Percentiles rank a stretch among this genome's conserved stretches.
These are phyloP conservation scores for Rauvolfia tetraphylla DNA, from an alignment of 257 asterid species.

Conservation along the genomic window DNA sequence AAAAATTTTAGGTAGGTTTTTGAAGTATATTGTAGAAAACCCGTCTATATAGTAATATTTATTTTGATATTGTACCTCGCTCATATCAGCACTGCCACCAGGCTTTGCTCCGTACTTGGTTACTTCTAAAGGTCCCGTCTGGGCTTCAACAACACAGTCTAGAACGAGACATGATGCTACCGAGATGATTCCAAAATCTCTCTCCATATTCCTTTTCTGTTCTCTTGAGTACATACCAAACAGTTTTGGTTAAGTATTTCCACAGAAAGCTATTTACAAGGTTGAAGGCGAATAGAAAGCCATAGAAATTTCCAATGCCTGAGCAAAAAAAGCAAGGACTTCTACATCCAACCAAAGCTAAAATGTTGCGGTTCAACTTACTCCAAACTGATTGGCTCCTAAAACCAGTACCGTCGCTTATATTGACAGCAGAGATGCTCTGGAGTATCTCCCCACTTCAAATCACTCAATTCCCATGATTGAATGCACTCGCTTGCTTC, in stretches of 20 bases:
- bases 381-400: not conserved
- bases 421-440: too few species aligned
- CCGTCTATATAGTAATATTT: too few species aligned
- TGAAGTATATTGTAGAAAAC: too few species aligned
- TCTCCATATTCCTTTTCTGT: not conserved
- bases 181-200: not conserved
- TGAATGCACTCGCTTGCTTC: not conserved
- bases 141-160: not conserved
- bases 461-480: not conserved
- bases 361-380: not conserved
- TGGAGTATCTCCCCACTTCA: not conserved
- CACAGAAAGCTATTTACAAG: not conserved
- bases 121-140: slow-evolving; percentile 8
- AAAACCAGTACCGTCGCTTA: not conserved
- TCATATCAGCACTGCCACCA: slow-evolving; percentile 16
- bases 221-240: not conserved
- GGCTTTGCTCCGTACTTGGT: slow-evolving; percentile 14
- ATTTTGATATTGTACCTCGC: slow-evolving; percentile 8
- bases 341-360: not conserved
- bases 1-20: not conserved
- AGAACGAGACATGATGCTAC: slow-evolving; percentile 7
- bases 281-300: not conserved
- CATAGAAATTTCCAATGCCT: not conserved
- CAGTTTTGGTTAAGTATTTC: too few species aligned
- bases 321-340: not conserved